Evolutionary conservation across 768 basidiomycete genomes (phyloP).

Genomic region (Dacryopinax primogenitus): DNA sequence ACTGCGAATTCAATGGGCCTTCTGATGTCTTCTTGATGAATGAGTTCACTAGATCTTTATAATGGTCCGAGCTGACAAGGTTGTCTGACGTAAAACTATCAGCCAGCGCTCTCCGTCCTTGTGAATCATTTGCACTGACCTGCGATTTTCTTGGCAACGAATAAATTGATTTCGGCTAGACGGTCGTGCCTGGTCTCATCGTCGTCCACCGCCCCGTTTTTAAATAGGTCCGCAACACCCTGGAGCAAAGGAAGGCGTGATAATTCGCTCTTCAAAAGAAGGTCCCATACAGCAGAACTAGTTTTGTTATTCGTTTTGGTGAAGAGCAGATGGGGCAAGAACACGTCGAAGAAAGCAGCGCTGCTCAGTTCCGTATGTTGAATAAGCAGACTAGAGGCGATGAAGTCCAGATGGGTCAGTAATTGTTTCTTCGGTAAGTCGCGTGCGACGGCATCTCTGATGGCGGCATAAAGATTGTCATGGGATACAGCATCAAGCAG

Average conservation of each 20-base stretch:
- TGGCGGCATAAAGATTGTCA: constrained; percentile 19
- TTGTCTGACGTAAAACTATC: constrained; percentile 38
- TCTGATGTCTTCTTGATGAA: constrained; percentile 44
- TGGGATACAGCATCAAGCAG: constrained; percentile 31
- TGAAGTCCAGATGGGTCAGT: constrained; percentile 40
- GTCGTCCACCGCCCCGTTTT: constrained; percentile 9
- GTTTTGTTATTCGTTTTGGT: constrained; percentile 60
- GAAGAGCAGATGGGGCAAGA: constrained; percentile 65
- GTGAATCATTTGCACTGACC: constrained; percentile 31
- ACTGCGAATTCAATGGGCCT: constrained; percentile 38
- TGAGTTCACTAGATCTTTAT: constrained; percentile 33
- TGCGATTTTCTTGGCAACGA: constrained; percentile 49
- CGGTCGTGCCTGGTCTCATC: constrained; percentile 31
- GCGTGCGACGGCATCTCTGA: constrained; percentile 10
- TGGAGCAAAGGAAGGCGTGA: constrained; percentile 23
- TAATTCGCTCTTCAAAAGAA: constrained; percentile 26
- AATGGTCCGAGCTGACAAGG: constrained; percentile 41
- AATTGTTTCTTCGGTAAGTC: constrained; percentile 11
- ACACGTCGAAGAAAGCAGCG: constrained; percentile 33
- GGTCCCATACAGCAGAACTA: constrained; percentile 56
- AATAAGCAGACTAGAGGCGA: constrained; percentile 36
- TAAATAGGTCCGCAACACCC: constrained; percentile 19
- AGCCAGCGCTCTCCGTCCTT: neutral
- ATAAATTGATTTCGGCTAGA: constrained; percentile 38
- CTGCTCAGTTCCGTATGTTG: constrained; percentile 30